A percentile compares a stretch with the other conserved stretches of the same genome.
These are phyloP conservation scores for Keithomyces neogunnii DNA, from an alignment of 2,329 filamentous ascomycete species.

Conservation along the genomic window DNA sequence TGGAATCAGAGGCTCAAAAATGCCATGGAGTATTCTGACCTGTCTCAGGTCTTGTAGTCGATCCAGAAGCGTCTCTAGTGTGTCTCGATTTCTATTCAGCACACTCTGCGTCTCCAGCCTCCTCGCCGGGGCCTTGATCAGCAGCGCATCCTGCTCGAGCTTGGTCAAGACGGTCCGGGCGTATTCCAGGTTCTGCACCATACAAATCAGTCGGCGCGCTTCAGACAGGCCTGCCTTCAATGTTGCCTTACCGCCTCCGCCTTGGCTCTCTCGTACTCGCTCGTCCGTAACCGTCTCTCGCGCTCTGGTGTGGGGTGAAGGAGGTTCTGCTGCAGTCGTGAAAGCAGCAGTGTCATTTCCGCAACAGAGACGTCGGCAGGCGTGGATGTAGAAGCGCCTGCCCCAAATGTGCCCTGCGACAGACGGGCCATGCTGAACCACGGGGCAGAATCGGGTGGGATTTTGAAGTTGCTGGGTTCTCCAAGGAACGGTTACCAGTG, in stretches of 20 bases:
- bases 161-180: conserved; percentile 60
- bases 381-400: conserved; percentile 10
- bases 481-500: conserved; percentile 11
- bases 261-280: conserved; percentile 53
- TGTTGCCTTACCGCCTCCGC: conserved; percentile 29
- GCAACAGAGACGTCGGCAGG: conserved; percentile 22
- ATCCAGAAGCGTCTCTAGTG: conserved; percentile 57
- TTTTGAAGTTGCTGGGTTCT: not conserved
- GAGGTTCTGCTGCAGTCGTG: conserved; percentile 56
- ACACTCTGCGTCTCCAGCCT: conserved; percentile 55
- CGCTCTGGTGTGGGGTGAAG: conserved; percentile 53
- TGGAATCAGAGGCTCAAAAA: not conserved
- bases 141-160: conserved; percentile 59
- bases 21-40: conserved; percentile 23
- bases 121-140: conserved; percentile 48
- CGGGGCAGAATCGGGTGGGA: not conserved
- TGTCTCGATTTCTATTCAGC: conserved; percentile 55
- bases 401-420: conserved; percentile 10
- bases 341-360: conserved; percentile 56
- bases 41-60: conserved; percentile 61
- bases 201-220: not conserved
- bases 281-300: conserved; percentile 48
- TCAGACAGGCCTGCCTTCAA: conserved; percentile 15
- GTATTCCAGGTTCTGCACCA: conserved; percentile 58
- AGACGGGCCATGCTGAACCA: conserved; percentile 18